Percentiles rank a stretch among this genome's conserved stretches.
Conservation (phyloP, 768 basidiomycete species). For the Tulasnella sp. region DNA sequence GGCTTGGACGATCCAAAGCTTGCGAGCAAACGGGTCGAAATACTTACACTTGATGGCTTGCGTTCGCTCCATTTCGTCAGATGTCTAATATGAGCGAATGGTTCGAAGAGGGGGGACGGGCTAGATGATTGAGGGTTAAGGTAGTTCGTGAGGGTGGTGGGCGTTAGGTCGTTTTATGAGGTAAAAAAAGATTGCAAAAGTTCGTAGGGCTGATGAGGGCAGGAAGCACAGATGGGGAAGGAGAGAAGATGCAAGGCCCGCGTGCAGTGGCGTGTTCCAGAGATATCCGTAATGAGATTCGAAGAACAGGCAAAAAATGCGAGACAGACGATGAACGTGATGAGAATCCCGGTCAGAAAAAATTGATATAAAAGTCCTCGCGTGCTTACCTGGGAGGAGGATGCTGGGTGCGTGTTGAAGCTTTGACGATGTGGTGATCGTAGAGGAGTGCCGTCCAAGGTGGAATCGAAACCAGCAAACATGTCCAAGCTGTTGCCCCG, state of each 20-base stretch:
- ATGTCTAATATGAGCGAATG: neutral
- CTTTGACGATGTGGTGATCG: neutral
- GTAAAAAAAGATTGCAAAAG: conserved; percentile 11
- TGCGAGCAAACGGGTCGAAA: neutral
- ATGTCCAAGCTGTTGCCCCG: neutral
- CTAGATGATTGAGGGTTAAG: conserved; percentile 2
- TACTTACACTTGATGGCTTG: conserved; percentile 37
- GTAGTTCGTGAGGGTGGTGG: conserved; percentile 16
- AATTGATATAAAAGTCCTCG: neutral
- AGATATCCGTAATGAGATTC: conserved; percentile 2
- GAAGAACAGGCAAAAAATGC: neutral
- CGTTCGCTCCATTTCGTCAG: conserved; percentile 24
- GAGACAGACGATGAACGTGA: neutral
- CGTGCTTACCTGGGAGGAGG: neutral
- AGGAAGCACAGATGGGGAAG: conserved; percentile 16
- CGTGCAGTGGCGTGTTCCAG: conserved; percentile 3
- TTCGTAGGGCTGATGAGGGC: conserved; percentile 16
- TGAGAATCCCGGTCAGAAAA: neutral
- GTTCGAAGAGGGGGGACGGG: neutral
- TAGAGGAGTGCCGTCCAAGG: conserved; percentile 2
- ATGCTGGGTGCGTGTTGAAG: neutral
- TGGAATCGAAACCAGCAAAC: conserved; percentile 19
- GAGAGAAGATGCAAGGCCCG: conserved; percentile 13
- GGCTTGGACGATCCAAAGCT: neutral
- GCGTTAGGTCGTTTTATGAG: conserved; percentile 9